phyloP scores from a whole-genome alignment of 805 yeast species.

The Cyberlindnera americana region DNA sequence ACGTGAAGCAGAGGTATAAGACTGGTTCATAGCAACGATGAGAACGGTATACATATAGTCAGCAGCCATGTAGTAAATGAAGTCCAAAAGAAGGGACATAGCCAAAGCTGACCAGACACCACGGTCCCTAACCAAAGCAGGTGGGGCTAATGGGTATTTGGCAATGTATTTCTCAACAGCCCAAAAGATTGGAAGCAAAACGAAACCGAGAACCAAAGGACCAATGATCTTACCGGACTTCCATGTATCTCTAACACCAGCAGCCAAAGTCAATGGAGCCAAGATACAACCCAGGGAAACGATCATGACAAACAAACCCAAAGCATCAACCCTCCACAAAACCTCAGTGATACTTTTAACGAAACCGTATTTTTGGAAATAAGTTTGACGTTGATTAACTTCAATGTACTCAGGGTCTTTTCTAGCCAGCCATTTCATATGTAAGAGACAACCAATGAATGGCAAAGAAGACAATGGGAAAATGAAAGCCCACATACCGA shows the following conservation, averaged over 20 bases:
- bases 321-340: conserved; percentile 63
- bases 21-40: conserved; percentile 58
- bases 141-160: conserved; percentile 61
- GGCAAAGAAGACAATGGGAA: conserved; percentile 68
- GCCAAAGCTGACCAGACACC: conserved; percentile 71
- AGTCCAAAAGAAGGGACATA: conserved; percentile 55
- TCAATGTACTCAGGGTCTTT: conserved; percentile 48
- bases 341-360: conserved; percentile 32
- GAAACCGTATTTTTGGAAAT: conserved; percentile 36
- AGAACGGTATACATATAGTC: conserved; percentile 67
- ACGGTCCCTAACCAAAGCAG: conserved; percentile 55
- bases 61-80: conserved; percentile 65
- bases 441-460: conserved; percentile 46
- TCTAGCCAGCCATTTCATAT: conserved; percentile 53
- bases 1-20: conserved; percentile 58
- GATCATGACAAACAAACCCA: conserved; percentile 56
- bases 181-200: conserved; percentile 53
- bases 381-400: conserved; percentile 38
- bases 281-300: conserved; percentile 60
- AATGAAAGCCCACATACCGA: conserved; percentile 78
- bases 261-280: conserved; percentile 74
- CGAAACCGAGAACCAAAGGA: conserved; percentile 66
- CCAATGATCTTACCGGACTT: conserved; percentile 56
- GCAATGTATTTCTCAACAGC: conserved; percentile 59
- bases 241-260: conserved; percentile 58